Base-by-base conservation (phyloP, 1,284 basidiomycete species). In the Stygiomarasmius scandens region DNA sequence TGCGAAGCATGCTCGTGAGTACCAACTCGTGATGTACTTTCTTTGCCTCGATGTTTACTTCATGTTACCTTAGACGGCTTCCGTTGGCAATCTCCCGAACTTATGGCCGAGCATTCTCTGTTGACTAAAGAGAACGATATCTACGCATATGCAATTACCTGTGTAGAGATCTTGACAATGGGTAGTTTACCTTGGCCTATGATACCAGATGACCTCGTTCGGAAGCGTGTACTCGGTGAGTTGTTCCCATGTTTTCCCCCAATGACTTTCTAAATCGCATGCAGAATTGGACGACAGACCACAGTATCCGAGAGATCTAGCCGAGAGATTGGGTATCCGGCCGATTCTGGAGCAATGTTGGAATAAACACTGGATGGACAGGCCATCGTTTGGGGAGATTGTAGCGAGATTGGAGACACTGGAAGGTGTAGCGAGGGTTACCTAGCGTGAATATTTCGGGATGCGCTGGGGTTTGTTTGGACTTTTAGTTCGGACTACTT, bases 31-130 rank as follows among this genome's bases (percentile, higher is more conserved):
- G 16, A 5, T 46, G 1, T 27, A 5, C 8, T 51, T 36, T 27
- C n/a, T 29, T 12, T 27, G n/a, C n/a, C n/a, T n/a, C n/a, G 20
- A 16, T 32, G 6, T 19, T 2, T 3, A 19, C n/a, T n/a, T 41
- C 11, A n/a, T 43, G 20, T 10, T 22, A 47, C 16, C 27, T 2
- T 9, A 60, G 59, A 60, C 25, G 55, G 59, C 2, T 46, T 60
- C 22, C 52, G 59, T 9, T 60, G 59, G 59, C 59, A 60, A 43
- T 57, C 59, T 9, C 59, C 59, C 24, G 59, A 60, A 38, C 52
- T 60, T 25, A 58, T 60, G 55, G 36, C 49, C 1, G 53, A 48
- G 20, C 48, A 44, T 16, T 55, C 59, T 2, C 24, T 58, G 10
- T 41, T 58, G 19, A 52, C 55, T 2, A 54, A 29, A 36, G 55